These are phyloP conservation scores for Carex myosuroides DNA, from an alignment of 176 grass and related monocot genomes.

Conservation along the genomic window DNA sequence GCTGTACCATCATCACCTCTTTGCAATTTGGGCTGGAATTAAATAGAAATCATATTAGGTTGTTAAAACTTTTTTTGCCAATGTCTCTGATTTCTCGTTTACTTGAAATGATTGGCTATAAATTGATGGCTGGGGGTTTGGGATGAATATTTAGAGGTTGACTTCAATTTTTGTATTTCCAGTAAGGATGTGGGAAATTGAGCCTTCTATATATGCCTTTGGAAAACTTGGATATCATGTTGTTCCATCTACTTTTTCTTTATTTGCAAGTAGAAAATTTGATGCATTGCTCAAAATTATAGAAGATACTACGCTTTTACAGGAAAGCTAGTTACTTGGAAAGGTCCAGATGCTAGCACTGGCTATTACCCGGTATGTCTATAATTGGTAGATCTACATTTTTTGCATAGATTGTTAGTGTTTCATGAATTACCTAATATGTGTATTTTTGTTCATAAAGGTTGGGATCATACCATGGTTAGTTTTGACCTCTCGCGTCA, in stretches of 20 bases:
- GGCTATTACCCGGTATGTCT: constrained; percentile 42
- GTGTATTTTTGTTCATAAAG: constrained; percentile 23
- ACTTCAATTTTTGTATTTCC: neutral
- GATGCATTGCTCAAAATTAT: neutral
- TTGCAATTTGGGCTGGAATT: neutral
- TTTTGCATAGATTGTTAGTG: neutral
- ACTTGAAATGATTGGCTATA: neutral
- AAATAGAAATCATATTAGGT: neutral
- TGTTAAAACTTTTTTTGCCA: neutral
- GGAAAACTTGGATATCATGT: neutral
- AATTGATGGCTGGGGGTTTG: neutral
- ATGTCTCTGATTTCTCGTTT: neutral
- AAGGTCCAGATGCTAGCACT: constrained; percentile 49
- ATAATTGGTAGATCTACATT: neutral
- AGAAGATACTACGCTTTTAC: constrained; percentile 2
- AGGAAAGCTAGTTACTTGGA: constrained; percentile 74
- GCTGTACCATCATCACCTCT: neutral
- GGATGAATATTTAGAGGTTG: neutral
- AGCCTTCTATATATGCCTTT: neutral
- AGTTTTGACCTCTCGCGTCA: constrained; percentile 56
- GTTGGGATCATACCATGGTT: constrained; percentile 93
- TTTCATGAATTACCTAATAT: neutral
- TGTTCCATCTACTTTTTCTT: neutral
- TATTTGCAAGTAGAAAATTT: neutral
- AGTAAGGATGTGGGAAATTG: neutral